Base-by-base conservation (phyloP, 2,329 filamentous ascomycete genomes). In the Colletotrichum lupini region DNA sequence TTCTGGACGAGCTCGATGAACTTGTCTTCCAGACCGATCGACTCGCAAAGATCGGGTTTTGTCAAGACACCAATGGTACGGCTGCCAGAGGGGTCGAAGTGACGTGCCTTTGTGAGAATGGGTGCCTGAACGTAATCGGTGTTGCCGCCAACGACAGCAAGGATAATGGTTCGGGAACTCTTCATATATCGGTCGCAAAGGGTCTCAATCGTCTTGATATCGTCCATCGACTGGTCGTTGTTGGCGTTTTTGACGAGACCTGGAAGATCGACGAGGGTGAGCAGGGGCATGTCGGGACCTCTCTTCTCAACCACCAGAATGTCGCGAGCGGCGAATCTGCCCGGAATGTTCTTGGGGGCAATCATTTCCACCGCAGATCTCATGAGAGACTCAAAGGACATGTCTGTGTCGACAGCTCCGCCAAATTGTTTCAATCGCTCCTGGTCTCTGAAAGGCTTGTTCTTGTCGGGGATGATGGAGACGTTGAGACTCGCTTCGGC, bases 191-290 rank as follows among this genome's bases (percentile, higher is more conserved):
- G 83, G 8, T 88, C 86, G 12, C 86, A 87, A 2, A 91, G 80
- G 0, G 82, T 75, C 35, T 88, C 85, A 61, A 91, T 88, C 2
- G 88, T 86, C 72, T 84, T 81, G 67, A 88, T 88, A 56, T 90
- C 89, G 26, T 84, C 81, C 35, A 85, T 82, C 1, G 87, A 88
- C 77, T 91, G 88, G 67, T 88, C 84, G 35, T 85, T 83, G 74
- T 87, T 89, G 75, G 85, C 85, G 9, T 89, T 87, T 37, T 85
- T 83, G 32, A 91, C 87, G 1, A 92, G 81, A 1, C 90, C 90
- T 0, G 90, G 90, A 42, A 92, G 82, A 79, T 92, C 90, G 8
- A 92, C 89, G 1, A 92, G 83, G 0, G 89, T 92, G 56, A 92
- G 80, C 19, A 92, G 84, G 1, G 89, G 89, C 82, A 89, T 87